phyloP scores from a whole-genome alignment of 371 early-diverging fungal genomes.

The Saksenaea oblongispora region DNA sequence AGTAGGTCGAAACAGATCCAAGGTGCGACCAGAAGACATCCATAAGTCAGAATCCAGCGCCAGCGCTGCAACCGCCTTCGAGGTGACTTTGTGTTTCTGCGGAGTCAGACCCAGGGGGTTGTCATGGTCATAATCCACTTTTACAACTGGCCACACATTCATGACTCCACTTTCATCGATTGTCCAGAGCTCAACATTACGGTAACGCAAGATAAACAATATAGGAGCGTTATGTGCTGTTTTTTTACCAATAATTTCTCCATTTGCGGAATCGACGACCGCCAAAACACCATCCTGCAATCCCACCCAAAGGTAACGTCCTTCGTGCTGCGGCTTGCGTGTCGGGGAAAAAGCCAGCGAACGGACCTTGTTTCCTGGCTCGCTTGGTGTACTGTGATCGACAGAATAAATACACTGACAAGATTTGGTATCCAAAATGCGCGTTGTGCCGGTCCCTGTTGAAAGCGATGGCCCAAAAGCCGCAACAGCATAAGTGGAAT shows the following conservation, averaged over 20 bases:
- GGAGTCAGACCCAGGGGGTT: slow-evolving; percentile 3
- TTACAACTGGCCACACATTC: slow-evolving; percentile 65
- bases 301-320: slow-evolving; percentile 68
- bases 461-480: slow-evolving; percentile 18
- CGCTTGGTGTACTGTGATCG: slow-evolving; percentile 18
- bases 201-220: slow-evolving; percentile 60
- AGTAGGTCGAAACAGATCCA: slow-evolving; percentile 14
- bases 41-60: slow-evolving; percentile 59
- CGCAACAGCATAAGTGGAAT: slow-evolving; percentile 21
- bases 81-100: slow-evolving; percentile 7
- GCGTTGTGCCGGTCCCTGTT: slow-evolving; percentile 25
- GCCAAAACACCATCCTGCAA: slow-evolving; percentile 62
- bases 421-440: slow-evolving; percentile 21
- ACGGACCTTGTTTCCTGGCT: slow-evolving; percentile 27
- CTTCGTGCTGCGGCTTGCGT: slow-evolving; percentile 19
- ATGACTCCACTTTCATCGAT: slow-evolving; percentile 75
- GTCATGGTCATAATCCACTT: slow-evolving; percentile 2
- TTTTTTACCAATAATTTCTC: slow-evolving; percentile 52
- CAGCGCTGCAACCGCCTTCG: slow-evolving; percentile 32
- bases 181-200: slow-evolving; percentile 66
- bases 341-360: slow-evolving; percentile 42
- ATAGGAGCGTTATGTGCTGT: slow-evolving; percentile 62
- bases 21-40: slow-evolving; percentile 25
- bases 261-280: slow-evolving; percentile 51
- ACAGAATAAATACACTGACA: slow-evolving; percentile 12